These are phyloP conservation scores for Coemansia sp. DNA, from an alignment of 192 early-diverging fungal species.

Conservation along the genomic window DNA sequence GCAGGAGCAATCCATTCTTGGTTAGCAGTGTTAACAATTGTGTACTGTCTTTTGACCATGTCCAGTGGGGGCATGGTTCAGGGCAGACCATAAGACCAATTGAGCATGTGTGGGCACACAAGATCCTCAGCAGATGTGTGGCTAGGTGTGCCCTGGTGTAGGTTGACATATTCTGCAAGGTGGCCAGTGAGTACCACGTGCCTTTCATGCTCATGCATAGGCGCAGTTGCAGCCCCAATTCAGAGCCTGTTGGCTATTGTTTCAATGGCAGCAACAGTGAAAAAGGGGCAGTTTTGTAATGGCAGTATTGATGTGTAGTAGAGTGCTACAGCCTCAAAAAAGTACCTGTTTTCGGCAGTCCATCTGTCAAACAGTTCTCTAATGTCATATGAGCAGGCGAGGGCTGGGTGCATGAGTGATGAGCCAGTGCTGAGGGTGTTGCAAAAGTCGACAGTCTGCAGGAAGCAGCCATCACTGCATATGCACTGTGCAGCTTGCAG, in stretches of 20 bases:
- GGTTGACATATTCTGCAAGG: not conserved
- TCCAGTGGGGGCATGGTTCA: not conserved
- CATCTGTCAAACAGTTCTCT: not conserved
- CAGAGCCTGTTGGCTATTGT: not conserved
- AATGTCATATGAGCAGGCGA: not conserved
- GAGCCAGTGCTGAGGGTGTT: not conserved
- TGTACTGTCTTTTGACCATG: too few relatives aligned
- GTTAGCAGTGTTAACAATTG: too few relatives aligned
- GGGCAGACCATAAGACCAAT: not conserved
- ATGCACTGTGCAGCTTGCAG: not conserved
- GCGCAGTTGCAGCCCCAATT: too few relatives aligned
- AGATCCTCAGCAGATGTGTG: not conserved
- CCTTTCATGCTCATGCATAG: not conserved
- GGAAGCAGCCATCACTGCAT: not conserved
- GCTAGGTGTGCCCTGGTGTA: not conserved
- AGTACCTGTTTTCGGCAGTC: not conserved
- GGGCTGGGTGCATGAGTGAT: not conserved
- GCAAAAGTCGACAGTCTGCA: not conserved
- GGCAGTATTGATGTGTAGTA: not conserved
- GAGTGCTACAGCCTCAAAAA: not conserved
- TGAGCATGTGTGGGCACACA: not conserved
- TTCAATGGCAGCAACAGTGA: not conserved
- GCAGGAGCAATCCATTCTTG: too few relatives aligned
- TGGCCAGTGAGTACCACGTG: not conserved
- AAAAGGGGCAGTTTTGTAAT: not conserved